Base-by-base conservation (phyloP, 75 land plant species). In the Larix kaempferi region DNA sequence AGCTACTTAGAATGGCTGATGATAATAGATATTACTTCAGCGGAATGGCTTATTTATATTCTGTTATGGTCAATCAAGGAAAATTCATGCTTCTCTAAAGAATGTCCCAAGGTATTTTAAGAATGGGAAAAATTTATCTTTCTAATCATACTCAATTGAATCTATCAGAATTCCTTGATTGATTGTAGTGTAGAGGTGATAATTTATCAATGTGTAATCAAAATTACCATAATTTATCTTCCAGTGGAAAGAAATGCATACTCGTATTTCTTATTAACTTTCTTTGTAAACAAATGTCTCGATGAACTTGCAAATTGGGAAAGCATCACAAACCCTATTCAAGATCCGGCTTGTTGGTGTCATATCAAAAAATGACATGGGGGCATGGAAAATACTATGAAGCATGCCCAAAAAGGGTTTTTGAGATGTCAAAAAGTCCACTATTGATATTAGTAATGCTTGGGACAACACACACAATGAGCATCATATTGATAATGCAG, bases 361-460 rank as follows among this genome's bases (percentile, higher is more conserved):
- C 19, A 92, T 90, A 78, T 96, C 99, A 74, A 96, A 96, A 83
- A 96, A 96, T n/a, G 93, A 81, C 93, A 96, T 96, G 23, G 99
- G 99, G 41, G 99, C 91, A 19, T 76, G 89, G 39, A 94, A 78
- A 55, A 96, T 64, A 60, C 91, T 86, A 6, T 82, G 85, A 37
- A 92, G 85, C 95, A 96, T 92, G 26, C 81, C 73, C 11, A 39
- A 75, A 80, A 88, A 96, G 61, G 94, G 81, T 62, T 87, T 85
- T 76, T 96, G 86, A 19, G 99, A 77, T 57, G 98, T 88, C 27
- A 77, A 13, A 63, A 94, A 85, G 13, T 98, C 98, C 57, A 84
- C 77, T 33, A 80, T 66, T 17, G 87, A 82, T 5, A 95, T 84
- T 16, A 91, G 74, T 71, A 82, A 61, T 23, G 98, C 86, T 60